Evolutionary conservation across 1,139 yeast species (phyloP).

Genomic region (Hansenula sp.): DNA sequence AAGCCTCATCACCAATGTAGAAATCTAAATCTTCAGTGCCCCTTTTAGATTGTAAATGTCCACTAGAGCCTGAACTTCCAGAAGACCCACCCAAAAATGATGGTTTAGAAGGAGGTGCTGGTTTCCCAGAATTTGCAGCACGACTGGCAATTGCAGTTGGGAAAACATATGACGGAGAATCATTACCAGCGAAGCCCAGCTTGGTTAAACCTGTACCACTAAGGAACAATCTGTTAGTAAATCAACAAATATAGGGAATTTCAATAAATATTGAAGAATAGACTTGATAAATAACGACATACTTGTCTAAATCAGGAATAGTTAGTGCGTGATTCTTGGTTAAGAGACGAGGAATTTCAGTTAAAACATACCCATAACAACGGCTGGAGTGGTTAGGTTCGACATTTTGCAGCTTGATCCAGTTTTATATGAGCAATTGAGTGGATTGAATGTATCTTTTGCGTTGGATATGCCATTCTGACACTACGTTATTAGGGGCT

Average conservation of each 20-base stretch:
- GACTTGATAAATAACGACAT: background rate
- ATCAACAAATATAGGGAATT: no score
- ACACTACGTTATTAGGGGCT: conserved; percentile 1
- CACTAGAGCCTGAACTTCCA: conserved; percentile 31
- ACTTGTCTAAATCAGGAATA: conserved; percentile 14
- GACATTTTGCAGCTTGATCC: conserved; percentile 26
- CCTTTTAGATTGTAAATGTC: conserved; percentile 64
- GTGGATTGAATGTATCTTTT: background rate
- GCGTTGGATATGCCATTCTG: background rate
- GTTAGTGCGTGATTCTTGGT: conserved; percentile 15
- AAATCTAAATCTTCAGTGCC: conserved; percentile 96
- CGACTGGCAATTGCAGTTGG: conserved; percentile 95
- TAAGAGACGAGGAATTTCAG: conserved; percentile 4
- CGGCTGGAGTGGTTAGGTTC: conserved; percentile 74
- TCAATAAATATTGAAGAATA: no score
- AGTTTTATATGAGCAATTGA: background rate
- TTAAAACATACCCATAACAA: conserved; percentile 73
- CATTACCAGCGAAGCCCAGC: conserved; percentile 98
- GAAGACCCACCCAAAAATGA: conserved; percentile 20
- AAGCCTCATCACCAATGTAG: conserved; percentile 93
- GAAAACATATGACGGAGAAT: conserved; percentile 93
- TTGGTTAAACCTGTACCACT: conserved; percentile 96
- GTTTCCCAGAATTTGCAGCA: conserved; percentile 32
- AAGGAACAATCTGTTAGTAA: background rate
- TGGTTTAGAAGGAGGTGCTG: conserved; percentile 19